A percentile compares a stretch with the other conserved stretches of the same genome.
These are phyloP conservation scores for Oryza officinalis DNA, from an alignment of 176 grass and related monocot species.

Conservation along the genomic window DNA sequence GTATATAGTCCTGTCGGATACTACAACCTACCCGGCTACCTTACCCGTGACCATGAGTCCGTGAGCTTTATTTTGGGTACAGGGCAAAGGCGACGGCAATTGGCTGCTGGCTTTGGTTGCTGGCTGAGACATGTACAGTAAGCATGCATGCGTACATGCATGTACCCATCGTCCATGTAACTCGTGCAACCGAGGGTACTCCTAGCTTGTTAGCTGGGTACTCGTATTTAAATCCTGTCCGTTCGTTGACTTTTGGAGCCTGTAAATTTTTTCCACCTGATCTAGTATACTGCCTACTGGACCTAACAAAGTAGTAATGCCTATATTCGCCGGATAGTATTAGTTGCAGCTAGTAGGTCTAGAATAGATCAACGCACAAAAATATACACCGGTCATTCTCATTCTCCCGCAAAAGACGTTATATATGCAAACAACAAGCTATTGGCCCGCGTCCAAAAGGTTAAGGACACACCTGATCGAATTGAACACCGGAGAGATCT, in stretches of 20 bases:
- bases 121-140: not conserved
- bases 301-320: not conserved
- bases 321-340: not conserved
- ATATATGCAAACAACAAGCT: not conserved
- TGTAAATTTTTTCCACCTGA: not conserved
- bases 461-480: not conserved
- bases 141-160: not conserved
- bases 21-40: too few relatives aligned
- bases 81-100: not conserved
- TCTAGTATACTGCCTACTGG: not conserved
- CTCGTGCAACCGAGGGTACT: not conserved
- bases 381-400: not conserved
- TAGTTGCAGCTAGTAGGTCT: not conserved
- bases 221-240: not conserved
- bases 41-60: not conserved
- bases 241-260: constrained; percentile 20
- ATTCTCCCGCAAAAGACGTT: not conserved
- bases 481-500: not conserved
- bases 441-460: not conserved
- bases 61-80: constrained; percentile 7
- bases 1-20: too few relatives aligned
- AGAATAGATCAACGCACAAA: not conserved
- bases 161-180: not conserved
- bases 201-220: not conserved
- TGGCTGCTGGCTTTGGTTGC: constrained; percentile 27